These are phyloP conservation scores for Ulota crispa DNA, from an alignment of 225 moss, liverwort and hornwort genomes.

Conservation along the genomic window DNA sequence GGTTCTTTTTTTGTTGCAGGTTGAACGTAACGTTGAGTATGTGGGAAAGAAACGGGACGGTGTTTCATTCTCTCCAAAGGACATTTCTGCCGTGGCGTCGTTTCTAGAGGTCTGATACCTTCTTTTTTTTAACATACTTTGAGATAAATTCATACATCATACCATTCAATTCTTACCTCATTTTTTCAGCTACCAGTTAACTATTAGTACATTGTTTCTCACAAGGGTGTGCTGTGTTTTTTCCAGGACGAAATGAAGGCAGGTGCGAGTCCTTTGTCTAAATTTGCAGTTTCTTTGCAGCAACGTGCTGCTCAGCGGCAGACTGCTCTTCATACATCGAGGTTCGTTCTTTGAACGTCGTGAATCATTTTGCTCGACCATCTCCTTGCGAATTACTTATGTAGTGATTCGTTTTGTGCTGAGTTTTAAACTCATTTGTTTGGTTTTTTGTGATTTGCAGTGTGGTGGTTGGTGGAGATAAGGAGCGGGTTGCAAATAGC, in stretches of 20 bases:
- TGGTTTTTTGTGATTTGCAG: constrained; percentile 29
- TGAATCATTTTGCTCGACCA: not conserved
- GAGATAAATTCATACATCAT: not conserved
- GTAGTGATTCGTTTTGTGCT: not conserved
- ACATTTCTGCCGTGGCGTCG: constrained; percentile 54
- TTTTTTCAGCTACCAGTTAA: not conserved
- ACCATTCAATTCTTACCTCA: not conserved
- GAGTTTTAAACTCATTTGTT: not conserved
- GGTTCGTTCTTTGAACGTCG: constrained; percentile 34
- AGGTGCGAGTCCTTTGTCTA: constrained; percentile 77
- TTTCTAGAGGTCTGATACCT: constrained; percentile 66
- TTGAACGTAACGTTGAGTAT: constrained; percentile 80
- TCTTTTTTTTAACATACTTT: not conserved
- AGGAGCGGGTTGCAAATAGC: constrained; percentile 39
- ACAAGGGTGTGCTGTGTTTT: constrained; percentile 1
- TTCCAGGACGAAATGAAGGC: constrained; percentile 71
- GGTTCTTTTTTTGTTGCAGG: constrained; percentile 35
- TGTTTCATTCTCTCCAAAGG: constrained; percentile 76
- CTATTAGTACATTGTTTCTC: not conserved
- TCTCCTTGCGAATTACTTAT: not conserved
- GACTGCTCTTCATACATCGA: constrained; percentile 60
- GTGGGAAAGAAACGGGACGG: constrained; percentile 74
- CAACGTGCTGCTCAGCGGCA: constrained; percentile 70
- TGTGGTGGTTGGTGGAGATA: constrained; percentile 50
- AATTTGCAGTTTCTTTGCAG: constrained; percentile 54